Percentiles rank a stretch among this genome's conserved stretches.
Conservation (phyloP, 2,329 filamentous ascomycete genomes). For the Calonectria hawksworthii region DNA sequence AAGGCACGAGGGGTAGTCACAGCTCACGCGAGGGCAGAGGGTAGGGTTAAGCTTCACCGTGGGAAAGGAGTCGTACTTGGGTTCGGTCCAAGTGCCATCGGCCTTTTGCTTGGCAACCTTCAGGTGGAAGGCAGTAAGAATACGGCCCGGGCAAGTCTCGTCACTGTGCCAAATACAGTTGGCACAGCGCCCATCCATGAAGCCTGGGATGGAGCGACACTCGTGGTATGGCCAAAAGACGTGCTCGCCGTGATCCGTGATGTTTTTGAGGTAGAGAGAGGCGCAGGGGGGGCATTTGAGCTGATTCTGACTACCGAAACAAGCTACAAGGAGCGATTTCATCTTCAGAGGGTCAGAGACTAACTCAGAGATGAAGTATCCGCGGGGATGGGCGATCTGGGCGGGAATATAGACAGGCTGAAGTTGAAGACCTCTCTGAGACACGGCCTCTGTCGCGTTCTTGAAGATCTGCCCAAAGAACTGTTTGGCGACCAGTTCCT, state of each 20-base stretch:
- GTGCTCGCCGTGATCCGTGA: background rate
- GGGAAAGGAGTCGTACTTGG: background rate
- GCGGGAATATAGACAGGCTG: conserved; percentile 10
- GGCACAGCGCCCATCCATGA: background rate
- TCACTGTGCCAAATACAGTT: background rate
- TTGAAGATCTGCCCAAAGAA: background rate
- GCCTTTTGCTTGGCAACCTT: background rate
- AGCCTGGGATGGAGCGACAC: background rate
- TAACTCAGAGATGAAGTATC: background rate
- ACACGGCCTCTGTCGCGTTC: background rate
- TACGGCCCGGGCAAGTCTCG: background rate
- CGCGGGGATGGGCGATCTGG: conserved; percentile 7
- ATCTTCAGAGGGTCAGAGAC: background rate
- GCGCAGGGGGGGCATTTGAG: background rate
- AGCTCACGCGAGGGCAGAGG: background rate
- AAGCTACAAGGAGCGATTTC: conserved; percentile 6
- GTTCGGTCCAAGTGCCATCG: background rate
- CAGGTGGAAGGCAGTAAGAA: background rate
- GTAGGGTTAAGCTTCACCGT: background rate
- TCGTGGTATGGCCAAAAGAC: background rate
- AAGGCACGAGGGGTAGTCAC: background rate
- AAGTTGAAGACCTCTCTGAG: background rate
- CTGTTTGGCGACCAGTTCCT: background rate
- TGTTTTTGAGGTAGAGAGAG: background rate
- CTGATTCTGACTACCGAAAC: background rate